Conservation (phyloP, 1,284 basidiomycete species). For the Puccinia polysora region DNA sequence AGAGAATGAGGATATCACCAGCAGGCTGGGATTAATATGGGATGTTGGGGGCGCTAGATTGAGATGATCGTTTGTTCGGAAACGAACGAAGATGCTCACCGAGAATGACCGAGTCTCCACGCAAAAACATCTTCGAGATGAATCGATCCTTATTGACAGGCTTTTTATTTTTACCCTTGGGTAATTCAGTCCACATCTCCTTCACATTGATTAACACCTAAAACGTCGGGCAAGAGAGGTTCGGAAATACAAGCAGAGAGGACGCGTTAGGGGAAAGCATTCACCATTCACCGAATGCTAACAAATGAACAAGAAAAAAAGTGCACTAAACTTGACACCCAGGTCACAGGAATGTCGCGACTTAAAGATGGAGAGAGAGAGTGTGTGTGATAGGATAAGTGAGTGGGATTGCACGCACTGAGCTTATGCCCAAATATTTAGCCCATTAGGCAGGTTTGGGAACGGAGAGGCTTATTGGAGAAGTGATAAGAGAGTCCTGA, state of each 20-base stretch:
- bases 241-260: background rate
- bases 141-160: conserved; percentile 98
- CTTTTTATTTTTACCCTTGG: conserved; percentile 97
- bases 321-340: background rate
- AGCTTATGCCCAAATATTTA: conserved; percentile 1
- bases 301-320: background rate
- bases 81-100: conserved; percentile 60
- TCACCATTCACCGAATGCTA: no score
- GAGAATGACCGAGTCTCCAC: conserved; percentile 87
- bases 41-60: no score
- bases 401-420: conserved; percentile 21
- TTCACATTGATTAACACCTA: conserved; percentile 24
- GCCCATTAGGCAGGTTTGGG: conserved; percentile 8
- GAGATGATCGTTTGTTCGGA: no score
- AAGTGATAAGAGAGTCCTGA: background rate
- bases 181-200: conserved; percentile 98
- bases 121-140: conserved; percentile 94
- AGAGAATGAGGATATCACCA: background rate
- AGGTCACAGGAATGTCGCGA: no score
- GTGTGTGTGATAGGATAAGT: background rate
- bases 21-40: background rate
- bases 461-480: background rate
- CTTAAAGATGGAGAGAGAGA: no score
- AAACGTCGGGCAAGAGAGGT: no score
- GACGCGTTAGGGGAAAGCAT: no score